Conservation (phyloP, 1,284 basidiomycete species). For the Irpex rosettiformis region DNA sequence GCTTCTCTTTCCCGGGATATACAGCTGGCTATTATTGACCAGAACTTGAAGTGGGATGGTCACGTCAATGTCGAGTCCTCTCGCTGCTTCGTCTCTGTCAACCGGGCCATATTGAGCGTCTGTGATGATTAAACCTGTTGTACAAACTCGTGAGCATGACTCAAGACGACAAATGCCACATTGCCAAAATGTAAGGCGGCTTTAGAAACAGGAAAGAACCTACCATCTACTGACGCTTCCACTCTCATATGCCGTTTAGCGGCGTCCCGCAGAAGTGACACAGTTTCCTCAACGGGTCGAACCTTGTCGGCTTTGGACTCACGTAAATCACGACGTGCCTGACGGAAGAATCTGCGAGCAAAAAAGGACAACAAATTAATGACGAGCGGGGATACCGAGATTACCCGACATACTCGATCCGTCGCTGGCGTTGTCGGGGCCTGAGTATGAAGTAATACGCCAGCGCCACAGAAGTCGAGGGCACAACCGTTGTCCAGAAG, state of each 20-base stretch:
- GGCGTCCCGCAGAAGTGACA: conserved; percentile 39
- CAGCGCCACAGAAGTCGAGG: conserved; percentile 30
- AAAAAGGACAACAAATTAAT: neutral
- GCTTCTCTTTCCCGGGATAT: conserved; percentile 71
- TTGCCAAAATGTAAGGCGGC: neutral
- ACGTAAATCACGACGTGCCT: conserved; percentile 44
- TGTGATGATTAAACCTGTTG: conserved; percentile 66
- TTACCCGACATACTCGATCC: conserved; percentile 27
- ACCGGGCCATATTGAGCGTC: conserved; percentile 67
- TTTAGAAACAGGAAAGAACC: conserved; percentile 7
- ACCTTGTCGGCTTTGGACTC: conserved; percentile 58
- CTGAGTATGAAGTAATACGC: conserved; percentile 32
- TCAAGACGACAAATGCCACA: neutral
- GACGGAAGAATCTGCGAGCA: conserved; percentile 43
- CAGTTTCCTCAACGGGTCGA: conserved; percentile 53
- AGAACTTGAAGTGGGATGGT: conserved; percentile 81
- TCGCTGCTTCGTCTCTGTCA: conserved; percentile 45
- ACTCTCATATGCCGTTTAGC: conserved; percentile 42
- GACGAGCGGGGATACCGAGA: neutral
- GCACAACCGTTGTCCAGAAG: conserved; percentile 30
- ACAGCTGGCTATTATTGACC: conserved; percentile 74
- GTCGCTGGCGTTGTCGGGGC: conserved; percentile 28
- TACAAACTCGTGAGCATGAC: conserved; percentile 1
- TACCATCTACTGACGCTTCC: conserved; percentile 33
- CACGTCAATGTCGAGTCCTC: conserved; percentile 68